Evolutionary conservation across 2,329 filamentous ascomycete species (phyloP), one percentile per base, ranked within the genome.

Genomic region (Pseudogymnoascus sp.): DNA sequence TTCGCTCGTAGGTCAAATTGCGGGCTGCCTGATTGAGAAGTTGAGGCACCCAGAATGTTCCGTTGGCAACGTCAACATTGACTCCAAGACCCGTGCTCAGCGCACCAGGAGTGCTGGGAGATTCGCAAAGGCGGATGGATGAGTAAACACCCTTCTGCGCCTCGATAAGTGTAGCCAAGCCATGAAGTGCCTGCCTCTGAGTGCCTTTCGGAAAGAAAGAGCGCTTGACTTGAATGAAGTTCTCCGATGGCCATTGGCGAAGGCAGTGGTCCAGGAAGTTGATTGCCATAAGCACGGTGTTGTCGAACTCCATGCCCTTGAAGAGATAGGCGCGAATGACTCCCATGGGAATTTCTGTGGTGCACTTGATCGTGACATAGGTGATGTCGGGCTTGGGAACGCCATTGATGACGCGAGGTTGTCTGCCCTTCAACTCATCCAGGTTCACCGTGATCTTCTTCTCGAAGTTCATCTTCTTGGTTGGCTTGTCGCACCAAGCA

Each of bases 221-320:
- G 10, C 92, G 85, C 73, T 91, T 93, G 74, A 97, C 88, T 0
- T 85, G 75, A 0, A 87, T 79, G 69, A 90, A 85, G 1, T 79
- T 76, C 68, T 85, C 76, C 0, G 87, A 87, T 0, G 94, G 91
- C n/a, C 77, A 80, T 73, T 96, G 86, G 4, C 94, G 89, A 61
- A 99, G 79, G 6, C 93, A 78, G 71, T 99, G 94, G 66, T 99
- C 94, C 4, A 97, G 78, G 70, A 97, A 97, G 72, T 89, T 96
- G 73, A 97, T 84, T 12, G 89, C 87, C 70, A 94, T 89, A 6
- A 93, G 80, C 18, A 93, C 85, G 18, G 80, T 76, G 37, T 83
- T 84, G 70, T 88, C 83, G 72, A 88, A 88, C 1, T 79, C 74
- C 18, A 81, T 77, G 63, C 81, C 76, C 58, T 85, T 80, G 1